phyloP scores from a whole-genome alignment of 2,329 filamentous ascomycete species.

The Periconia digitata region DNA sequence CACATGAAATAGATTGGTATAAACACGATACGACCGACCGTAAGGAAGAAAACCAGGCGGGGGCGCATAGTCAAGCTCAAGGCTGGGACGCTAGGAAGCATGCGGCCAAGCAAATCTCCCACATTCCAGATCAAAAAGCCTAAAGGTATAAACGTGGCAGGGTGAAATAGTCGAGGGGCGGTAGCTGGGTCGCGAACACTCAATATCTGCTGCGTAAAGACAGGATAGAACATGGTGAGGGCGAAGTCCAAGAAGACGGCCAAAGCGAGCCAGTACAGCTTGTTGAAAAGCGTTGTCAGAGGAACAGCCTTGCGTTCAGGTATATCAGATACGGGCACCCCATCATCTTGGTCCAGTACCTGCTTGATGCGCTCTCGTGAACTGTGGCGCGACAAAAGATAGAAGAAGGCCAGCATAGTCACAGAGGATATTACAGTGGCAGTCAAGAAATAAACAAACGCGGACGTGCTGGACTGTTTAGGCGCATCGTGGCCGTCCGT shows the following conservation, averaged over 20 bases:
- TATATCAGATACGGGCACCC: constrained; percentile 19
- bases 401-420: constrained; percentile 72
- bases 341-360: constrained; percentile 20
- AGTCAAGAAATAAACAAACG: constrained; percentile 88
- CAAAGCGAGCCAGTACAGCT: constrained; percentile 76
- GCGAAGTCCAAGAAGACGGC: constrained; percentile 79
- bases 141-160: constrained; percentile 82
- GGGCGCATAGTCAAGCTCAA: constrained; percentile 64
- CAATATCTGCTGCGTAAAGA: constrained; percentile 68
- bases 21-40: constrained; percentile 67
- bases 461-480: constrained; percentile 63
- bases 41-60: constrained; percentile 65
- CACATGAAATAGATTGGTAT: constrained; percentile 87
- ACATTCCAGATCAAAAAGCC: constrained; percentile 92
- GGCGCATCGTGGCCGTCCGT: constrained; percentile 39
- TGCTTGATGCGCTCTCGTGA: constrained; percentile 27
- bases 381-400: constrained; percentile 63
- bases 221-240: constrained; percentile 91
- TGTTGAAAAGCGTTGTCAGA: constrained; percentile 69
- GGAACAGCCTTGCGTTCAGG: constrained; percentile 53
- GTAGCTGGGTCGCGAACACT: constrained; percentile 45
- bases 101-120: constrained; percentile 78
- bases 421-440: constrained; percentile 74
- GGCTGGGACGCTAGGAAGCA: constrained; percentile 63
- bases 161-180: constrained; percentile 64